Base-by-base conservation (phyloP, 306 rosid genomes). In the Rubus parviflorus region DNA sequence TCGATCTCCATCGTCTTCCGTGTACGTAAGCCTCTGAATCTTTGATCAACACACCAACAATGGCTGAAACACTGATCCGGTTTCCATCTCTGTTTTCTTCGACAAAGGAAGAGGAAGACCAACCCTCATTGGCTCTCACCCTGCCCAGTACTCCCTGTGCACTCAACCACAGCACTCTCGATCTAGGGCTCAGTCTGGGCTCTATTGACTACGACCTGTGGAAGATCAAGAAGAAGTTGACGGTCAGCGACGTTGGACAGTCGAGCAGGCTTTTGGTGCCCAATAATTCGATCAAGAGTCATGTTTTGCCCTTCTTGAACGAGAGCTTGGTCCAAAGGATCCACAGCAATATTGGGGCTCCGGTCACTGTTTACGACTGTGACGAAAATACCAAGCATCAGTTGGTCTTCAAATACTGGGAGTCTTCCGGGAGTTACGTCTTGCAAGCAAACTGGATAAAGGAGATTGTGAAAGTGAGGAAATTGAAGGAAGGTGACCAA, bases 371-470 rank as follows among this genome's bases (percentile, higher is more conserved):
- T 12, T 60, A 60, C 19, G 65, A 60, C 65, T 4, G 40, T 13
- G 65, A 60, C 4, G 12, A 22, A 37, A 60, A 60, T 0, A 25
- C 65, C 17, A 60, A 23, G 65, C 65, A 60, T 25, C 8, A 12
- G 65, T 60, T 60, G 40, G 65, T 60, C 65, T 60, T 60, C 19
- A 60, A 60, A 2, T 60, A 60, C 40, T 60, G 65, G 65, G 8
- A 6, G 8, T 23, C 16, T 6, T 11, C 41, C 2, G 0, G 4
- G 19, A 11, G 65, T 25, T 60, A 60, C 40, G 65, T 60, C 13
- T 6, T 60, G 65, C 40, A 60, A 60, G 8, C 16, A 60, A 60
- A 25, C 16, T 60, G 65, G 65, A 60, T 22, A 38, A 25, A 25
- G 65, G 38, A 10, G 15, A 22, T 60, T 60, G 65, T 60, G 8